Percentiles rank a stretch among this genome's conserved stretches.
Conservation (phyloP, 2,329 filamentous ascomycete genomes). For the Phaeosphaeriaceae sp. region DNA sequence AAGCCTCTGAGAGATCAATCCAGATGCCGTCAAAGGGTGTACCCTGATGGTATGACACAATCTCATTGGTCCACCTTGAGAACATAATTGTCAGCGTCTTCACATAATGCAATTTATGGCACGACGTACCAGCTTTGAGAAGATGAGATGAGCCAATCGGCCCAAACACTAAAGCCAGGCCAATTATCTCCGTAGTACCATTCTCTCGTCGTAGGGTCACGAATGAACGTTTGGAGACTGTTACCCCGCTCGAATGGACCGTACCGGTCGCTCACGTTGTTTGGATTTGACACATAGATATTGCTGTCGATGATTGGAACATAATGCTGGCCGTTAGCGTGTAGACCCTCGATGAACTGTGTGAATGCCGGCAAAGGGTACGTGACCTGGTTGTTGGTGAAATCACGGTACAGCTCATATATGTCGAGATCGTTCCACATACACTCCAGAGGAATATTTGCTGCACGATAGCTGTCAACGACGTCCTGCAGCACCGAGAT, state of each 20-base stretch:
- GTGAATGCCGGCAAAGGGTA: slow-evolving; percentile 57
- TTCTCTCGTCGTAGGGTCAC: slow-evolving; percentile 38
- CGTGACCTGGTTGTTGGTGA: slow-evolving; percentile 59
- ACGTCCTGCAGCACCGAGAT: slow-evolving; percentile 38
- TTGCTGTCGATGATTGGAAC: slow-evolving; percentile 66
- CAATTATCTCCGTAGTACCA: slow-evolving; percentile 59
- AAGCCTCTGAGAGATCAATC: slow-evolving; percentile 66
- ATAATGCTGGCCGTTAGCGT: slow-evolving; percentile 61
- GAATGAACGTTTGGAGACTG: slow-evolving; percentile 48
- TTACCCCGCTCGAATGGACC: slow-evolving; percentile 56
- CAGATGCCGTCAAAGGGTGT: slow-evolving; percentile 61
- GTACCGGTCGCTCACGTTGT: slow-evolving; percentile 67
- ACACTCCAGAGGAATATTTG: slow-evolving; percentile 58
- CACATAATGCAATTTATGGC: too few species aligned
- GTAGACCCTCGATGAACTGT: slow-evolving; percentile 57
- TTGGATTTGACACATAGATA: slow-evolving; percentile 72
- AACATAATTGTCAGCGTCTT: too few species aligned
- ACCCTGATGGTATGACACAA: slow-evolving; percentile 56
- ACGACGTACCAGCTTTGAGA: slow-evolving; percentile 53
- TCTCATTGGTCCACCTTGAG: slow-evolving; percentile 59
- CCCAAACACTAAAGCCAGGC: slow-evolving; percentile 64
- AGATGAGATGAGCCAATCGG: slow-evolving; percentile 65
- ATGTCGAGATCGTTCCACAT: slow-evolving; percentile 51
- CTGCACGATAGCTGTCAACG: slow-evolving; percentile 59
- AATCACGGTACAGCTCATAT: slow-evolving; percentile 59